phyloP scores from a whole-genome alignment of 768 basidiomycete genomes.

The Hygrocybe coccinea region DNA sequence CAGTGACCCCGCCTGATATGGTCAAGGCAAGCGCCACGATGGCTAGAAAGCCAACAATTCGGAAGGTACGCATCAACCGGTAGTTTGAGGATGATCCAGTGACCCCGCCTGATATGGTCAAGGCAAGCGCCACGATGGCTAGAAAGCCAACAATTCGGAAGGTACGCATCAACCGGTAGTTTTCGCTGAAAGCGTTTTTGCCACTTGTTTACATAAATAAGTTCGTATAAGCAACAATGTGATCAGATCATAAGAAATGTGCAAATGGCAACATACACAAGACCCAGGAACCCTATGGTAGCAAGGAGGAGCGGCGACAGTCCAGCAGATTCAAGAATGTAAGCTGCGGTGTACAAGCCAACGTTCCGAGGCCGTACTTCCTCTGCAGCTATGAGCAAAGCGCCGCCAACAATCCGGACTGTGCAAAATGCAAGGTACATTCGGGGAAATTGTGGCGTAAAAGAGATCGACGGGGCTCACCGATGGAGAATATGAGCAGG shows the following conservation, averaged over 20 bases:
- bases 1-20: constrained; percentile 37
- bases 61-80: constrained; percentile 35
- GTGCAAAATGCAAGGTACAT: constrained; percentile 21
- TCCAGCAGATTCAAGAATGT: constrained; percentile 44
- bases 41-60: constrained; percentile 34
- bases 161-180: constrained; percentile 35
- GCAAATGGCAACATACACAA: constrained; percentile 36
- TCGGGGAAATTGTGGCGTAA: constrained; percentile 1
- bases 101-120: constrained; percentile 42
- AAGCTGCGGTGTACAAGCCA: constrained; percentile 49
- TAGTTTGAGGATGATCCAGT: constrained; percentile 35
- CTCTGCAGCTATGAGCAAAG: constrained; percentile 54
- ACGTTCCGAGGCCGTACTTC: constrained; percentile 32
- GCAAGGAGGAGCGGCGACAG: constrained; percentile 39
- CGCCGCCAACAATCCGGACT: constrained; percentile 55
- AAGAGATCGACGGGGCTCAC: constrained; percentile 33
- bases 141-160: constrained; percentile 36
- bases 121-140: constrained; percentile 35
- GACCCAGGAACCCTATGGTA: constrained; percentile 47
- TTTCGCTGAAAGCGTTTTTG: constrained; percentile 49
- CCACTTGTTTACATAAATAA: no score
- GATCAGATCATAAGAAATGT: constrained; percentile 13
- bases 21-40: constrained; percentile 39
- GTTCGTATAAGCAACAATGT: constrained; percentile 16
- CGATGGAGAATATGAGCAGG: constrained; percentile 53